Conservation (phyloP, 2,329 filamentous ascomycete genomes). For the Colletotrichum brevisporum region DNA sequence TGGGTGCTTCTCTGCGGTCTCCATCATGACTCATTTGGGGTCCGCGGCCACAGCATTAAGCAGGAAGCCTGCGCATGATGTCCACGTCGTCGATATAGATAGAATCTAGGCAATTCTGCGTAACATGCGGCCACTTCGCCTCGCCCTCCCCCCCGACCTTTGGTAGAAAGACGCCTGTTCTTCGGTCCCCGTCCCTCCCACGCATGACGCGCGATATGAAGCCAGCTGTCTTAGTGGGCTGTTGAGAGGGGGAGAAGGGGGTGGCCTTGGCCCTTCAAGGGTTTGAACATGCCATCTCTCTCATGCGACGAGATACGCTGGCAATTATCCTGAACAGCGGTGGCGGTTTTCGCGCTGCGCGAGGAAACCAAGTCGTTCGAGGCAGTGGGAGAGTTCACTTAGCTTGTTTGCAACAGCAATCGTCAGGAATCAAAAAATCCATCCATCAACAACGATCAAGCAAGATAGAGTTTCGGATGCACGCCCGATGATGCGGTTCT, state of each 20-base stretch:
- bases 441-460: too few species aligned
- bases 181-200: background rate
- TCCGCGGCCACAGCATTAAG: background rate
- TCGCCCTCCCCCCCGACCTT: background rate
- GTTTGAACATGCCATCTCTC: too few species aligned
- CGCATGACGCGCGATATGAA: constrained; percentile 20
- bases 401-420: too few species aligned
- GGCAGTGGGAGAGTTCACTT: too few species aligned
- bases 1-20: background rate
- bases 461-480: background rate
- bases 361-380: too few species aligned
- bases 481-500: constrained; percentile 13
- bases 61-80: constrained; percentile 15
- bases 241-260: too few species aligned
- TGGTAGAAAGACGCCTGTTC: too few species aligned
- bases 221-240: background rate
- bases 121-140: background rate
- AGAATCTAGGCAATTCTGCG: background rate
- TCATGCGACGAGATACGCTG: too few species aligned
- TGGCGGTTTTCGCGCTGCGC: background rate
- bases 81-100: background rate
- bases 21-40: background rate
- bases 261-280: too few species aligned
- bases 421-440: too few species aligned
- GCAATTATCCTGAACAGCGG: too few species aligned